Percentiles rank a stretch among this genome's conserved stretches.
Conservation (phyloP, 345 rosid species). For the Eucalyptus regnans region DNA sequence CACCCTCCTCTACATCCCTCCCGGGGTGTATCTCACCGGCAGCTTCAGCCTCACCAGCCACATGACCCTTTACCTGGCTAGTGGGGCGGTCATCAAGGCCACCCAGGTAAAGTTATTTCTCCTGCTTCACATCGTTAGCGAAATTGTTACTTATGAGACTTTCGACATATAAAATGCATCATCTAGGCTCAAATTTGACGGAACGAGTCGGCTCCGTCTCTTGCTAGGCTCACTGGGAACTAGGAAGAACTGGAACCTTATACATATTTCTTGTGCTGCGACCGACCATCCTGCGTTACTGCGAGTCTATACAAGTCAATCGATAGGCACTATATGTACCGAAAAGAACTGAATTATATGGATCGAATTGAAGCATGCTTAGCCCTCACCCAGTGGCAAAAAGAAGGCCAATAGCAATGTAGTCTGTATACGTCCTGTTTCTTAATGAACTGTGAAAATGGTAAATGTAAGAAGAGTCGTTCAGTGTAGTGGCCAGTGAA, state of each 20-base stretch:
- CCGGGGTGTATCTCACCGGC: constrained; percentile 43
- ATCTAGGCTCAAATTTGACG: not conserved
- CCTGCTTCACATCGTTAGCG: not conserved
- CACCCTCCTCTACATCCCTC: constrained; percentile 35
- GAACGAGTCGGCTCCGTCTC: not conserved
- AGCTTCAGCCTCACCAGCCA: constrained; percentile 40
- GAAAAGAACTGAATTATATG: not conserved
- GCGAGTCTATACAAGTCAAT: not conserved
- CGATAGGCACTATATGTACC: not conserved
- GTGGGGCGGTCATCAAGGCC: constrained; percentile 36
- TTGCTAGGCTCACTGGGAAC: not conserved
- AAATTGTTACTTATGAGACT: not conserved
- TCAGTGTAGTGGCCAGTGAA: not conserved
- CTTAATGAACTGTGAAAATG: not conserved
- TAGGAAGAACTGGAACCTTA: not conserved
- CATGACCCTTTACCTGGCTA: constrained; percentile 38
- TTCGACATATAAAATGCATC: not conserved
- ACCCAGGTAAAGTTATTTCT: constrained; percentile 13
- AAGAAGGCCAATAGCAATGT: not conserved
- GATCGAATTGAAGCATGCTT: not conserved
- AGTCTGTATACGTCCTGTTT: not conserved
- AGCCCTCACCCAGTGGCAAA: not conserved
- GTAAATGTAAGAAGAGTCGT: not conserved
- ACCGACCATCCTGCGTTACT: not conserved
- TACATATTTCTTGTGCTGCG: not conserved